Base-by-base conservation (phyloP, 1,284 basidiomycete species). In the Moesziomyces sp. region DNA sequence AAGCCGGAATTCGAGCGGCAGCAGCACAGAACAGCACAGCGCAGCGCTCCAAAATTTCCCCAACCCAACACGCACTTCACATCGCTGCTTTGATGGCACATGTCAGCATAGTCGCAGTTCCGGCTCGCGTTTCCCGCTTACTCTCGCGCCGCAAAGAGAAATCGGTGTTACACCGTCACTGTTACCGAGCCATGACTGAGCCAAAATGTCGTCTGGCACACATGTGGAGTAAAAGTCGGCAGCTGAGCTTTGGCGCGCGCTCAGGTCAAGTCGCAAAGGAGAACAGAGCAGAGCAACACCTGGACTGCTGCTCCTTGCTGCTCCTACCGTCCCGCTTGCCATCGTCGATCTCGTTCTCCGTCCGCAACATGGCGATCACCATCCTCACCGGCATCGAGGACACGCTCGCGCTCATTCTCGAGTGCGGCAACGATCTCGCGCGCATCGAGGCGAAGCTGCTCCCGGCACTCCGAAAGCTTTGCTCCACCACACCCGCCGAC, bases 341-440 rank as follows among this genome's bases (percentile, higher is more conserved):
- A 21, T 13, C 45, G 18, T 28, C 18, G 18, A 35, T 10, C 16
- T 7, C 44, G 21, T 16, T 46, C 16, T 11, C 26, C 40, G 6
- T 19, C 5, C 1, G 24, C 45, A 42, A 49, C 9, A 70, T 70
- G 60, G 50, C 60, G 13, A 57, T 69, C 60, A 62, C 56, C 8
- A 19, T 54, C n/a, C 59, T 74, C 38, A 52, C 48, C 23, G 56
- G 56, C n/a, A 70, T 76, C 43, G 70, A 76, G 50, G 74, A 76
- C 44, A 52, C 66, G 5, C 60, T 76, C 43, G 62, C 74, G 0
- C 74, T 76, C 62, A 64, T 69, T 43, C 66, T 70, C 34, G 59
- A 66, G 21, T 73, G 70, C 55, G 66, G 52, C 6, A 16, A 30
- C 28, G 55, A 70, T 24, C 45, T 52, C 24, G 42, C 30, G 9